Evolutionary conservation across 345 rosid species (phyloP), one percentile per base, ranked within the genome.

Genomic region (Alliaria petiolata): DNA sequence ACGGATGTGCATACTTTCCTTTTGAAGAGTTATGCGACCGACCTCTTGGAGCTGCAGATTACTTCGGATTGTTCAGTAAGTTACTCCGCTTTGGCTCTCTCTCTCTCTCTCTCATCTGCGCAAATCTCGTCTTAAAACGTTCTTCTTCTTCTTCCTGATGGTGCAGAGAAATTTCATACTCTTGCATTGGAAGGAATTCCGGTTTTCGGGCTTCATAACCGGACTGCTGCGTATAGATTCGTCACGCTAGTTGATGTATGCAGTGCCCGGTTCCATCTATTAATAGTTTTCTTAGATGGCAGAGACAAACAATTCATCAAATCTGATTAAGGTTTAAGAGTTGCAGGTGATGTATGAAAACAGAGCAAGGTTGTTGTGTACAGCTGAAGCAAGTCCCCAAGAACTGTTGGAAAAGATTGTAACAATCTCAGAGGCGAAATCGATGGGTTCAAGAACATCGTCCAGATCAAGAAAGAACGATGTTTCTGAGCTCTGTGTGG

Each of bases 1-100:
- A 86, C 66, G 99, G 96, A 65, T 91, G 96, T 74, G 98, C 99
- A 47, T 91, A 85, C 83, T 89, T 95, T 83, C 67, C 83, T 55
- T 95, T 95, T 47, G 90, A 91, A 75, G 99, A 89, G 30, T 84
- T 91, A 62, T 95, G 99, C 34, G 97, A 95, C 68, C 85, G 64
- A 55, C 99, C 99, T 67, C 97, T 95, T 38, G 98, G 99, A 72
- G 93, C 99, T 76, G 98, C 99, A 2, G 99, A 95, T 75, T 95
- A 95, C 78, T 87, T 95, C 52, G 99, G 99, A 70, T 80, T 95
- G 66, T 95, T 78, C 83, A 95, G 99, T 95, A 82, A 86, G 99
- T 84, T 70, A 42, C 62, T 58, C 55, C 1, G 20, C 61, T 19
- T 4, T 58, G 59, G 38, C 40, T 14, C 36, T 26, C 7, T 35